Percentiles rank a stretch among this genome's conserved stretches.
Evolutionary conservation across 306 rosid species (phyloP).

Genomic region (Trichosanthes truncata): DNA sequence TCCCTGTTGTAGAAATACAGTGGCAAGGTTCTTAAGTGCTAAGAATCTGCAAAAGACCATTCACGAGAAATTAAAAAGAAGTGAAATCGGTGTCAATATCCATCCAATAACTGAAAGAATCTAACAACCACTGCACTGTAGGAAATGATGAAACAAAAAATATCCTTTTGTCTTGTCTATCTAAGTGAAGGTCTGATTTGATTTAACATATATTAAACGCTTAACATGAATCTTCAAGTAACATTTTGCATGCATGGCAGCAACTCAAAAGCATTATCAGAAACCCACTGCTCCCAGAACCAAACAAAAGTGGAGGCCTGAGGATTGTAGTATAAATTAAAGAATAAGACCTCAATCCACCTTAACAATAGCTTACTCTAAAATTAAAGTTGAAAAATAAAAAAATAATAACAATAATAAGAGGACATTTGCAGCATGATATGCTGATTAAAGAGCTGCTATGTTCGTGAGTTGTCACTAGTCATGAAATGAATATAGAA

Average conservation of each 20-base stretch:
- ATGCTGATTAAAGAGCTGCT: not conserved
- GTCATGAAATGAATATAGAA: not conserved
- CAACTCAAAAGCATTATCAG: not conserved
- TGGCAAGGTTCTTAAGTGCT: conserved; percentile 89
- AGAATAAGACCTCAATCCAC: not conserved
- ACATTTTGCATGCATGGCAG: not conserved
- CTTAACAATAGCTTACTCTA: not conserved
- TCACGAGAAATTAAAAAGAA: conserved; percentile 12
- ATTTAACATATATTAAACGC: not conserved
- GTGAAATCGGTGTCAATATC: not conserved
- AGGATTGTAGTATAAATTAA: not conserved
- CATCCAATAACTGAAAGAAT: not conserved
- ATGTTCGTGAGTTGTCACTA: not conserved
- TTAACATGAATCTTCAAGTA: not conserved
- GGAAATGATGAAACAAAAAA: not conserved
- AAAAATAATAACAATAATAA: not conserved
- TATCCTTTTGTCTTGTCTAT: not conserved
- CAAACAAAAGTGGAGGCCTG: not conserved
- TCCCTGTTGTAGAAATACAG: conserved; percentile 88
- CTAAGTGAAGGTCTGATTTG: not conserved
- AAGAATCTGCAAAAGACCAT: conserved; percentile 56
- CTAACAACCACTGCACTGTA: not conserved
- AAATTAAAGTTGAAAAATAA: not conserved
- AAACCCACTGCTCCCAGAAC: not conserved
- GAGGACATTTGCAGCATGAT: not conserved